phyloP scores from a whole-genome alignment of 352 stramenopile genomes.

The Stephanocyclus meneghinianus region DNA sequence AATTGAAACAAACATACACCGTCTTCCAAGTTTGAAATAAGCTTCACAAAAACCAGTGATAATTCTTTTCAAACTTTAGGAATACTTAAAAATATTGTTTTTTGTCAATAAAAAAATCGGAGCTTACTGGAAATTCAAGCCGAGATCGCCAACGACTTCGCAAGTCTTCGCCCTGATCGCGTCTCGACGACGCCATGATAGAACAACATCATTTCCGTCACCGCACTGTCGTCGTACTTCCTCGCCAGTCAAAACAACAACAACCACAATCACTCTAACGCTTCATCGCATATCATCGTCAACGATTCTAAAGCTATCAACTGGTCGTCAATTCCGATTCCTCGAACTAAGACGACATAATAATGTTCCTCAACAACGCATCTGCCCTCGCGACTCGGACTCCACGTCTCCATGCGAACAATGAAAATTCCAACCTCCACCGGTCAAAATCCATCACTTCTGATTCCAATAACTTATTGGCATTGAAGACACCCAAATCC shows the following conservation, averaged over 20 bases:
- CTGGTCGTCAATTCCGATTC: too few species aligned
- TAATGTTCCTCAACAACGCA: conserved; percentile 38
- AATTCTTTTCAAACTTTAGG: too few species aligned
- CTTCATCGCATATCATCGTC: not conserved
- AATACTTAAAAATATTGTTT: too few species aligned
- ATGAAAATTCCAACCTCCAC: conserved; percentile 33
- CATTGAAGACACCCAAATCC: conserved; percentile 37
- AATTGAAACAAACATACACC: too few species aligned
- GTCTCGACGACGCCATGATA: too few species aligned
- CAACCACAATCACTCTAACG: not conserved
- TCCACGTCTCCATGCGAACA: conserved; percentile 11
- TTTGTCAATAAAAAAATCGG: too few species aligned
- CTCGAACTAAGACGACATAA: not conserved
- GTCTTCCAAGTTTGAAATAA: too few species aligned
- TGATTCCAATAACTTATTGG: conserved; percentile 16
- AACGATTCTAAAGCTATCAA: not conserved
- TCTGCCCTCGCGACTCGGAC: conserved; percentile 11
- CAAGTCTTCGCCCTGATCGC: not conserved
- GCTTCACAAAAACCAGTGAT: too few species aligned
- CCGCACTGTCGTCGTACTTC: not conserved
- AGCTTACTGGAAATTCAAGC: too few species aligned
- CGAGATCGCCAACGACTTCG: conserved; percentile 1
- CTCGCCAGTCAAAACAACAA: not conserved
- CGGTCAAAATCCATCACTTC: conserved; percentile 29
- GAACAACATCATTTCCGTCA: not conserved